A percentile compares a stretch with the other conserved stretches of the same genome.
Conservation (phyloP, 2,329 filamentous ascomycete genomes). For the Periconia sp. region DNA sequence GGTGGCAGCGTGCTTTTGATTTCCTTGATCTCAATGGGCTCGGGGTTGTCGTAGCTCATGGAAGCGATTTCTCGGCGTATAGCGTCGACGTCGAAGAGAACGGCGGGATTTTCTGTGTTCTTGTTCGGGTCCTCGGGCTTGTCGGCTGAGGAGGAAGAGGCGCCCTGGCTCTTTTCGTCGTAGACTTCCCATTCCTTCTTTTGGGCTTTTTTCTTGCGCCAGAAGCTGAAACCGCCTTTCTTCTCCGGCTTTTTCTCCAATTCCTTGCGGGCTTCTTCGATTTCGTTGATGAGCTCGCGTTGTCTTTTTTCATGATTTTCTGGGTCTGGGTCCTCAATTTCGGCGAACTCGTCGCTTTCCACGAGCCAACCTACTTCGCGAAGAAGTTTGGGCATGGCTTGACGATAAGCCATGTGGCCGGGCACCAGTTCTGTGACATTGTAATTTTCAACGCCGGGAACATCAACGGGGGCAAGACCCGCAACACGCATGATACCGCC, state of each 20-base stretch:
- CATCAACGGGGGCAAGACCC: conserved; percentile 75
- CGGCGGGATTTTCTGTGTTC: conserved; percentile 55
- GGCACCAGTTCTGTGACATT: conserved; percentile 83
- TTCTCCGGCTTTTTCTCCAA: conserved; percentile 77
- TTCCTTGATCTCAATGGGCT: conserved; percentile 66
- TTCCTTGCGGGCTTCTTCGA: conserved; percentile 88
- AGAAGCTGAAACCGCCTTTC: conserved; percentile 64
- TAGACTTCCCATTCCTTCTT: conserved; percentile 96
- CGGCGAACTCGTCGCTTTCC: conserved; percentile 88
- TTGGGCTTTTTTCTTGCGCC: conserved; percentile 77
- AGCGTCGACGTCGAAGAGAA: conserved; percentile 94
- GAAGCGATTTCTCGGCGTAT: conserved; percentile 72
- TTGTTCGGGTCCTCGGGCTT: conserved; percentile 51
- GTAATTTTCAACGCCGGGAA: conserved; percentile 85
- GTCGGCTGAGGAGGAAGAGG: conserved; percentile 23
- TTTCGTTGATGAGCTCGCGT: conserved; percentile 91
- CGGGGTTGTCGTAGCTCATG: conserved; percentile 63
- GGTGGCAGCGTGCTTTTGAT: conserved; percentile 86
- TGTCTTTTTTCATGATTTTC: conserved; percentile 88
- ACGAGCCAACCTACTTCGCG: conserved; percentile 89
- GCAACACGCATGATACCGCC: conserved; percentile 89
- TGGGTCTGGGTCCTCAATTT: conserved; percentile 96
- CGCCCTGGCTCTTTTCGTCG: conserved; percentile 63
- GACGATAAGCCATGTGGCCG: conserved; percentile 96
- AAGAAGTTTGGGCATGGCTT: conserved; percentile 84